phyloP scores from a whole-genome alignment of 2,329 filamentous ascomycete genomes.

The Huntiella savannae region DNA sequence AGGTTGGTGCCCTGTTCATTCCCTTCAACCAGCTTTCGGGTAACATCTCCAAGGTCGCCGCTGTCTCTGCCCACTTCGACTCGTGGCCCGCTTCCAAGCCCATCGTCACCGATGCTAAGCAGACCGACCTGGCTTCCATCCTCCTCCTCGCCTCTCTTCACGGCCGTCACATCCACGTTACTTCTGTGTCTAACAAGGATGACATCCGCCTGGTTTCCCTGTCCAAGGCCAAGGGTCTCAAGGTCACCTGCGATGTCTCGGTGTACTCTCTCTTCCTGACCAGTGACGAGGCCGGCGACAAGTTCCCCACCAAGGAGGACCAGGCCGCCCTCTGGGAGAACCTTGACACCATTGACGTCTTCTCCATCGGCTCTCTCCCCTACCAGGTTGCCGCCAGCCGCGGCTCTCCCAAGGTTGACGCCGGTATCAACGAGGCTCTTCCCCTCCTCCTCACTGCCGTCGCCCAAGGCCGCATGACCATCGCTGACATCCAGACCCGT shows the following conservation, averaged over 20 bases:
- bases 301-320: constrained; percentile 47
- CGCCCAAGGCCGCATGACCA: constrained; percentile 49
- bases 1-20: constrained; percentile 66
- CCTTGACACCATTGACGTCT: constrained; percentile 54
- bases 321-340: constrained; percentile 59
- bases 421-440: constrained; percentile 54
- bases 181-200: constrained; percentile 62
- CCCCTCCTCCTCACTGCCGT: constrained; percentile 61
- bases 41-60: constrained; percentile 68
- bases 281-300: constrained; percentile 44
- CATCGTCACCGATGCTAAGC: constrained; percentile 64
- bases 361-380: constrained; percentile 60
- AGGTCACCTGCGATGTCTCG: constrained; percentile 68
- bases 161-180: constrained; percentile 60
- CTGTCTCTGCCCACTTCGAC: constrained; percentile 61
- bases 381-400: constrained; percentile 49
- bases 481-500: constrained; percentile 52
- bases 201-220: constrained; percentile 61
- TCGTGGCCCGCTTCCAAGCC: constrained; percentile 62
- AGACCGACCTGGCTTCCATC: constrained; percentile 63
- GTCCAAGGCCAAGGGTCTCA: constrained; percentile 63
- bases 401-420: constrained; percentile 28
- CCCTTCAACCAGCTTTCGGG: constrained; percentile 66
- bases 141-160: constrained; percentile 61
- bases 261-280: constrained; percentile 62